Percentiles rank a stretch among this genome's conserved stretches.
phyloP scores from a whole-genome alignment of 2,329 filamentous ascomycete species.

The Pestalotiopsis sp. region DNA sequence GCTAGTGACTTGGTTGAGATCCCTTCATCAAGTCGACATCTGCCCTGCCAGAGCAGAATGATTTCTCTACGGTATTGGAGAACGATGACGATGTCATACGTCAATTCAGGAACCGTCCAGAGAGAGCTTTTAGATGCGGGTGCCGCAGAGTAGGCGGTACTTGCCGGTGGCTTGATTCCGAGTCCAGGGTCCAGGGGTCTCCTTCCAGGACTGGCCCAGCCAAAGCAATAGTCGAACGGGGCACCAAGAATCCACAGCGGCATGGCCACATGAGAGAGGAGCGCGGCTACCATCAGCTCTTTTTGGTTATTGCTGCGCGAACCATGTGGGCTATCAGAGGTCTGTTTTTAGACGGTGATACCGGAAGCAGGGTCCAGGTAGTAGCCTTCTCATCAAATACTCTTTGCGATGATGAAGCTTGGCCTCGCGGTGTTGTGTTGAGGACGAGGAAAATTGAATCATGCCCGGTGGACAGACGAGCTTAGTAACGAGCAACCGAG shows the following conservation, averaged over 20 bases:
- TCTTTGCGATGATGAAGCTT: background rate
- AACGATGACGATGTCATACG: slow-evolving; percentile 1
- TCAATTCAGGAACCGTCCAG: slow-evolving; percentile 6
- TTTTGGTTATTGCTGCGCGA: background rate
- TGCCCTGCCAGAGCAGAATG: background rate
- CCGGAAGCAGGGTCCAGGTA: background rate
- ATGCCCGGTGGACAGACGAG: background rate
- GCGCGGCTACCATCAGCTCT: slow-evolving; percentile 2
- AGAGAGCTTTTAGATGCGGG: background rate
- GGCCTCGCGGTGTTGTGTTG: background rate
- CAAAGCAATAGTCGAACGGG: slow-evolving; percentile 7
- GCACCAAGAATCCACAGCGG: background rate
- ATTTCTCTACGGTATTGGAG: background rate
- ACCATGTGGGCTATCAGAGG: background rate
- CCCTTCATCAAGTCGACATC: background rate
- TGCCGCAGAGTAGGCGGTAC: slow-evolving; percentile 1
- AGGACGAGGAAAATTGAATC: background rate
- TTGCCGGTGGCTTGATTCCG: background rate
- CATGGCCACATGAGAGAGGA: background rate
- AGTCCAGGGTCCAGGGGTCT: slow-evolving; percentile 7
- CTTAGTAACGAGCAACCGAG: background rate
- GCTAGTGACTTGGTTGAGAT: background rate
- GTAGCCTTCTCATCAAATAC: background rate
- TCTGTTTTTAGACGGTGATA: background rate
- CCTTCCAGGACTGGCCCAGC: slow-evolving; percentile 3